Conservation (phyloP, 306 rosid genomes). For the Mimosa pudica region DNA sequence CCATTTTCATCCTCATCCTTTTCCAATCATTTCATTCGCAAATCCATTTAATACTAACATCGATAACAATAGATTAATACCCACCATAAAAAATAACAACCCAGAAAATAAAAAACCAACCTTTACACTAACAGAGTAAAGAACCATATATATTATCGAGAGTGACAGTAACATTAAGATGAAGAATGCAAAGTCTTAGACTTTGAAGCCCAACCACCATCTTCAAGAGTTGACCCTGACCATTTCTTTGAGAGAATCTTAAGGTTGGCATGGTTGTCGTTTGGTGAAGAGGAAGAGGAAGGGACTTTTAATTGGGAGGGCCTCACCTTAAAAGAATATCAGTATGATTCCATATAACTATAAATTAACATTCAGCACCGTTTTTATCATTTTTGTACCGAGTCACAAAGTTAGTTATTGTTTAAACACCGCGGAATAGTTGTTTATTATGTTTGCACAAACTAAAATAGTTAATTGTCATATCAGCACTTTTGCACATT, state of each 20-base stretch:
- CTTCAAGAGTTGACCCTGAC: constrained; percentile 56
- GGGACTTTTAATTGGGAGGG: no score
- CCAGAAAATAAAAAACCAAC: constrained; percentile 33
- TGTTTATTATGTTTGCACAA: no score
- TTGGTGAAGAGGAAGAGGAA: no score
- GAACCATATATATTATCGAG: constrained; percentile 53
- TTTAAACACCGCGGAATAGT: no score
- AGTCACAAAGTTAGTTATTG: no score
- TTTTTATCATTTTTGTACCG: no score
- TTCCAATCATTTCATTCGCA: constrained; percentile 26
- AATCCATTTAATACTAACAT: not conserved
- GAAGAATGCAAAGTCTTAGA: constrained; percentile 71
- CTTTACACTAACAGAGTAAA: constrained; percentile 83
- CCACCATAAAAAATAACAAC: not conserved
- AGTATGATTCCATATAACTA: no score
- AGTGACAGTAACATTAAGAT: constrained; percentile 70
- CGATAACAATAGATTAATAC: not conserved
- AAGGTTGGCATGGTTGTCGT: constrained; percentile 65
- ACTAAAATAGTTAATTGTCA: no score
- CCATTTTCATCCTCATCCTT: constrained; percentile 83
- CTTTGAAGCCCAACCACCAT: constrained; percentile 65
- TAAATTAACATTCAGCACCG: no score
- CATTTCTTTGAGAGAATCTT: constrained; percentile 68
- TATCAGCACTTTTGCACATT: no score
- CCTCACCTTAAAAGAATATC: no score